Evolutionary conservation across 768 basidiomycete genomes (phyloP), one percentile per base, ranked within the genome.

Genomic region (Serendipita sp.): DNA sequence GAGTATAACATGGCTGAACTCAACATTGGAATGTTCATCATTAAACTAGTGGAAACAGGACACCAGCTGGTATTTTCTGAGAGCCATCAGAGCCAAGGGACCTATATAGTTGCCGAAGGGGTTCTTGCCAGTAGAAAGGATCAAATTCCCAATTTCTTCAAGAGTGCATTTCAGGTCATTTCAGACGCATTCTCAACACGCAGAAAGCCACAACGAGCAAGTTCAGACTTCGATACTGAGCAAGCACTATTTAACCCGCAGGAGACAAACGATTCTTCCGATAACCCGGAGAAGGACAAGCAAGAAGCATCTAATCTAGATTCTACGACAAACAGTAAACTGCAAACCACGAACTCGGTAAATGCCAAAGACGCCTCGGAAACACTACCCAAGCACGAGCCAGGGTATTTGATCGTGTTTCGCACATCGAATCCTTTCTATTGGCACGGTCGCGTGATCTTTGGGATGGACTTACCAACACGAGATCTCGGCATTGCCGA

Each of bases 41-140:
- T 83, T 28, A 78, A 81, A 10, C 79, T 99, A 5, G 84, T 89
- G 24, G 83, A 86, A 37, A 86, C 91, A 4, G 92, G 89, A 68
- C 94, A 98, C 73, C 87, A 93, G 75, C 83, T 99, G 65, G 89
- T 99, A 51, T 95, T 96, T 74, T 96, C 95, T 1, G 83, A 86
- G 66, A 74, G 76, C 5, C 87, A 88, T 72, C 92, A 95, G 73
- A 85, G 87, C 69, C 86, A 95, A n/a, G 92, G 92, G 3, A 83
- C 86, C 10, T 99, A 97, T 72, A 84, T 98, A 67, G 78, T 99
- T 64, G 95, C 90, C 5, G 85, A 90, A 15, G 81, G 78, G 3
- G 81, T 82, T 3, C 80, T 98, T 10, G 85, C 82, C 69, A 85
- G 89, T 58, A 83, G 85, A 11, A 85, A 88, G 0, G 86, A 88